phyloP scores from a whole-genome alignment of 768 basidiomycete species.

The Lactarius sanguifluus region DNA sequence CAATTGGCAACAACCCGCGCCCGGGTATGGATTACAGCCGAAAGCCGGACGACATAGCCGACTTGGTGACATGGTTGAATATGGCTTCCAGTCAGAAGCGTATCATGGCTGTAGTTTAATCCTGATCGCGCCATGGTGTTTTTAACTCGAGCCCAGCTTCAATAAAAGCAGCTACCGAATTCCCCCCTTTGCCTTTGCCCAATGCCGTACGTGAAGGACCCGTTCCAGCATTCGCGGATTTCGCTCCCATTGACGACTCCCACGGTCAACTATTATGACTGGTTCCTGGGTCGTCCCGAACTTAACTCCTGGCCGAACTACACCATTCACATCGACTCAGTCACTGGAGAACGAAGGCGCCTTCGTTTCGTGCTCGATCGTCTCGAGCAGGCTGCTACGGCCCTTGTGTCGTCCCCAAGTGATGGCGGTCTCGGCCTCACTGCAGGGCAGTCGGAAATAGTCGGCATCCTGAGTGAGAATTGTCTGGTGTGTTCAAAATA shows the following conservation, averaged over 20 bases:
- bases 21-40: neutral
- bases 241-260: constrained; percentile 11
- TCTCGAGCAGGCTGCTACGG: constrained; percentile 57
- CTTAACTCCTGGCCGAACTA: constrained; percentile 42
- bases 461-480: constrained; percentile 72
- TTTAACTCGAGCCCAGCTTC: neutral
- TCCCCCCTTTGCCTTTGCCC: neutral
- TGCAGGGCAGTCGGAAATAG: constrained; percentile 46
- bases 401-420: constrained; percentile 38
- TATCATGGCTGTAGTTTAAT: neutral
- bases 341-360: constrained; percentile 47
- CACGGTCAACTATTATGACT: constrained; percentile 25
- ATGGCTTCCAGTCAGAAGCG: neutral
- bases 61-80: neutral
- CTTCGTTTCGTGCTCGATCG: constrained; percentile 51
- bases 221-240: neutral
- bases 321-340: constrained; percentile 54
- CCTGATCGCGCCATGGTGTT: neutral
- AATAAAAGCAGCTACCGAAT: neutral
- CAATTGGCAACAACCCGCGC: no score
- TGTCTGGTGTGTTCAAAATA: constrained; percentile 50
- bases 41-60: neutral
- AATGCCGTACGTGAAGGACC: constrained; percentile 11
- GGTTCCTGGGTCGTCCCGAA: constrained; percentile 10
- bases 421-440: constrained; percentile 58